Percentiles rank a stretch among this genome's conserved stretches.
Conservation (phyloP, 805 yeast species). For the Saccharomycopsis babjevae region DNA sequence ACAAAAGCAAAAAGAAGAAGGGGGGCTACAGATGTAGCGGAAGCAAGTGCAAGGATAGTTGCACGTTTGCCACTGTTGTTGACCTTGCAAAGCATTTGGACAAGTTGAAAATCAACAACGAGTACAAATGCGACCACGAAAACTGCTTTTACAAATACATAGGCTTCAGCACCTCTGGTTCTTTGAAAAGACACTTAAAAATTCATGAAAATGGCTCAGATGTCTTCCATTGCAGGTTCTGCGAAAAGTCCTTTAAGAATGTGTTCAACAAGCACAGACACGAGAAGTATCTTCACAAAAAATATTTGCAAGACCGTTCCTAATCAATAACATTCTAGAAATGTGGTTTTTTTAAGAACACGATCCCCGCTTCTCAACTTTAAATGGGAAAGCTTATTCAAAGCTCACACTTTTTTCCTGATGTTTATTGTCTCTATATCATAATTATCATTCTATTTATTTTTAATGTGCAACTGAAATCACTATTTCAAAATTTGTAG, state of each 20-base stretch:
- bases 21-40: conserved; percentile 17
- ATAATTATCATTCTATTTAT: no score
- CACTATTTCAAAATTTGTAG: no score
- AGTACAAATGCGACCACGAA: conserved; percentile 11
- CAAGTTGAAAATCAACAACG: conserved; percentile 7
- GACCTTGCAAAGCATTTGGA: conserved; percentile 17
- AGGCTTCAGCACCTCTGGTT: conserved; percentile 16
- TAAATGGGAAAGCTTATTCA: no score
- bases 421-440: no score
- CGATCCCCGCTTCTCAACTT: no score
- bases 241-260: conserved; percentile 10
- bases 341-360: no score
- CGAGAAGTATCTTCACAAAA: conserved; percentile 12
- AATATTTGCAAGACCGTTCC: background rate
- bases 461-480: no score
- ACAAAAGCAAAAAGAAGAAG: conserved; percentile 15
- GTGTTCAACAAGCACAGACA: conserved; percentile 14
- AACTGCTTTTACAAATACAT: conserved; percentile 15
- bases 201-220: conserved; percentile 7
- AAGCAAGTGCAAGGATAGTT: conserved; percentile 10
- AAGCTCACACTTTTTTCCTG: no score
- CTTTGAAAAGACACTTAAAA: conserved; percentile 15
- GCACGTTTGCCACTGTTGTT: conserved; percentile 10
- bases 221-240: conserved; percentile 7
- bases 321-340: background rate